Conservation (phyloP, 2,329 filamentous ascomycete genomes). For the Fusarium palustre region DNA sequence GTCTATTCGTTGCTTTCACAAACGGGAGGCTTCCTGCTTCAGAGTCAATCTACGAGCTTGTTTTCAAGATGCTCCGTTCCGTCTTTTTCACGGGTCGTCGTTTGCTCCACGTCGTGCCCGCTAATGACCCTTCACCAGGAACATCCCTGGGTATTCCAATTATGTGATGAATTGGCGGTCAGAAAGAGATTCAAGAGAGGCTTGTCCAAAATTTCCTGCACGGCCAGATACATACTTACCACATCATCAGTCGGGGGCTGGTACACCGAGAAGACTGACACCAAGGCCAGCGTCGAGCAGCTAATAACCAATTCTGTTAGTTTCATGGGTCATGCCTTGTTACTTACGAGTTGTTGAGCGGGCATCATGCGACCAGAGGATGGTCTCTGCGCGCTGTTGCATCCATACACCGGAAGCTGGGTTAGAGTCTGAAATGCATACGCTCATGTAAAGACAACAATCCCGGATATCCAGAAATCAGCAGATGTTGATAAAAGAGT, state of each 20-base stretch:
- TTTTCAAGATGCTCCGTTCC: slow-evolving; percentile 27
- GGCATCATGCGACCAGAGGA: slow-evolving; percentile 31
- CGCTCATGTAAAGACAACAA: slow-evolving; percentile 13
- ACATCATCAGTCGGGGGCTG: slow-evolving; percentile 6
- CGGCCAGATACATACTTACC: slow-evolving; percentile 28
- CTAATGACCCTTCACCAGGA: slow-evolving; percentile 37
- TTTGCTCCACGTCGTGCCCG: slow-evolving; percentile 42
- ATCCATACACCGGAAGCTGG: slow-evolving; percentile 8
- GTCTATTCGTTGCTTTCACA: neutral
- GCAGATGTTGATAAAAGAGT: neutral
- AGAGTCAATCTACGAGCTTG: slow-evolving; percentile 10
- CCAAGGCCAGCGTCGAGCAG: slow-evolving; percentile 9
- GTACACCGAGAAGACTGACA: slow-evolving; percentile 28
- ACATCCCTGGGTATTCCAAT: slow-evolving; percentile 38
- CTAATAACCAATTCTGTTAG: slow-evolving; percentile 14
- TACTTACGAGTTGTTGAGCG: slow-evolving; percentile 17
- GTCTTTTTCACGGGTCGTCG: slow-evolving; percentile 22
- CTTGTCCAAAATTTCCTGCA: slow-evolving; percentile 28
- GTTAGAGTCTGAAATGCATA: slow-evolving; percentile 18
- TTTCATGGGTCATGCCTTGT: slow-evolving; percentile 37
- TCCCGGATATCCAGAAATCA: slow-evolving; percentile 3
- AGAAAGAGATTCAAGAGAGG: slow-evolving; percentile 42
- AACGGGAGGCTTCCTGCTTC: slow-evolving; percentile 17
- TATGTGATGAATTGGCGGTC: slow-evolving; percentile 62
- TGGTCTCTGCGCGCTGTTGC: slow-evolving; percentile 23